phyloP scores from a whole-genome alignment of 2,329 filamentous ascomycete species.

The Didymella lethalis region DNA sequence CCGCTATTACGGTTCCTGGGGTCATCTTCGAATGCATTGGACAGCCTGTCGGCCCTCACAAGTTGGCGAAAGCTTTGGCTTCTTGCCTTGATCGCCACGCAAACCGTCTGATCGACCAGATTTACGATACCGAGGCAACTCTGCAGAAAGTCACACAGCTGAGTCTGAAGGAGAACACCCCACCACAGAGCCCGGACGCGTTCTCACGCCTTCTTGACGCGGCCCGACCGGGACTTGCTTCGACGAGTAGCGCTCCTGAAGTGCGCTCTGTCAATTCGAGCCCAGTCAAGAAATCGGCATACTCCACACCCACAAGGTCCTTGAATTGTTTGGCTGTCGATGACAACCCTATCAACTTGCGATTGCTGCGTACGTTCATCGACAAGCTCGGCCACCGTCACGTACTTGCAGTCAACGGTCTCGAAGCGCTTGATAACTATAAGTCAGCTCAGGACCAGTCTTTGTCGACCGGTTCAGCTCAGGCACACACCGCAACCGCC shows the following conservation, averaged over 20 bases:
- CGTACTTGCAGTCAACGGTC: slow-evolving; percentile 46
- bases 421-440: slow-evolving; percentile 47
- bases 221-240: slow-evolving; percentile 37
- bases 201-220: slow-evolving; percentile 20
- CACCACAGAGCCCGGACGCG: slow-evolving; percentile 24
- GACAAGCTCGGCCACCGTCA: slow-evolving; percentile 46
- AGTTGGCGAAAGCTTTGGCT: slow-evolving; percentile 46
- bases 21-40: slow-evolving; percentile 48
- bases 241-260: slow-evolving; percentile 44
- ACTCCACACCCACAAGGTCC: slow-evolving; percentile 27
- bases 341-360: slow-evolving; percentile 53
- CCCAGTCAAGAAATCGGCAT: slow-evolving; percentile 30
- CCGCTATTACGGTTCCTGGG: slow-evolving; percentile 46
- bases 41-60: slow-evolving; percentile 51
- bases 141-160: slow-evolving; percentile 35
- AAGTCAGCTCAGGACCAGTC: slow-evolving; percentile 30
- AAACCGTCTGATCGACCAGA: slow-evolving; percentile 28
- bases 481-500: slow-evolving; percentile 10
- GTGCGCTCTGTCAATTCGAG: slow-evolving; percentile 31
- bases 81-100: slow-evolving; percentile 46
- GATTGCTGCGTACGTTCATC: slow-evolving; percentile 47
- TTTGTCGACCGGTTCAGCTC: slow-evolving; percentile 7
- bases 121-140: slow-evolving; percentile 21
- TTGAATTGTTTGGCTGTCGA: slow-evolving; percentile 50
- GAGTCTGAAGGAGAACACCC: slow-evolving; percentile 38